Base-by-base conservation (phyloP, 2,329 filamentous ascomycete genomes). In the Alternaria sp. region DNA sequence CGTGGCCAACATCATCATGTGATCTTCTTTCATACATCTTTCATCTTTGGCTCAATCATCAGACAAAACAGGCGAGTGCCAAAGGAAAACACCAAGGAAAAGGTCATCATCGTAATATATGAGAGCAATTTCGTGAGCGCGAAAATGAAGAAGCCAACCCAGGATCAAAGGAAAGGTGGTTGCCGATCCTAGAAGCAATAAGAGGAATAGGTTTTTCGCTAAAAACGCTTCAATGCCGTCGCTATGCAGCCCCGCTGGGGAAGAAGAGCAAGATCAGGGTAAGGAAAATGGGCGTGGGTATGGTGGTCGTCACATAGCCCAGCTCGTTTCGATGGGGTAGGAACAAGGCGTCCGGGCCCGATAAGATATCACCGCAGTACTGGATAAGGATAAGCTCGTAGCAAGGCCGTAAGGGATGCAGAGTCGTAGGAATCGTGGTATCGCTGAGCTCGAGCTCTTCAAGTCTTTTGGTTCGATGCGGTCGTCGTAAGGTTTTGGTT, bases 381-480 rank as follows among this genome's bases (percentile, higher is more conserved):
- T 53, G 26, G 46, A 44, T 46, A 33, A 51, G 14, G 20, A 28
- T 28, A 37, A 20, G 49, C 49, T 53, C 30, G 30, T 37, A 21
- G 7, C 18, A 11, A 25, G 41, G 41, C 43, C 47, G 58, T 61
- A 54, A 54, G 49, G n/a, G 46, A 60, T 68, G 62, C 62, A 67
- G 25, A 56, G 21, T 63, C 62, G 50, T 65, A 58, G 61, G 65
- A 57, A 66, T 69, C 65, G 65, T 75, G 71, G 73, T 76, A 74
- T 78, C 72, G 70, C 67, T 75, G 75, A 77, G 75, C 75, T 70
- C 76, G 75, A 73, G 75, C 75, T 73, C 75, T 67, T 78, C 75
- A 75, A 74, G 68, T 76, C 73, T 75, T 76, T 71, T 71, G 64
- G 26, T 47, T 60, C 44, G 49, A 60, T 47, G 56, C 20, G 44